These are phyloP conservation scores for Moricandia moricandioides DNA, from an alignment of 345 rosid genomes.

Conservation along the genomic window DNA sequence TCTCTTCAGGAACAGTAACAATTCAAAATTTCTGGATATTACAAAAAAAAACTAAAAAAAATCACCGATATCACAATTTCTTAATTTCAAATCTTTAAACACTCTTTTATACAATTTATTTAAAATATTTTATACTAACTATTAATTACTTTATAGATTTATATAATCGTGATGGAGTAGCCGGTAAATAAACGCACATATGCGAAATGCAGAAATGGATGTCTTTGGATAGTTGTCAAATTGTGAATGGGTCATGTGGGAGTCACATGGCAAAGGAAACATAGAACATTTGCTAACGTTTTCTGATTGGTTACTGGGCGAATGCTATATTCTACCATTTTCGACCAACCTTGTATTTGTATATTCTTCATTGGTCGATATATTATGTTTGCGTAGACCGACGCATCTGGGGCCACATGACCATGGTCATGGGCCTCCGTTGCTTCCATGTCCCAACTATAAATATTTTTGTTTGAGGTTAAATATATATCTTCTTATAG, in stretches of 20 bases:
- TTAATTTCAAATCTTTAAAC: neutral
- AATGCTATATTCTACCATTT: conserved; percentile 19
- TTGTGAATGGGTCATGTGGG: conserved; percentile 33
- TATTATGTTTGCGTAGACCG: conserved; percentile 26
- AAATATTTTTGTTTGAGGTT: neutral
- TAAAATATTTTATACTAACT: neutral
- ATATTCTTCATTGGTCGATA: conserved; percentile 11
- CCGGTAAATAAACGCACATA: conserved; percentile 13
- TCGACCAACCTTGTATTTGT: conserved; percentile 31
- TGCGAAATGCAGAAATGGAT: neutral
- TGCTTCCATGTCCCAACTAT: conserved; percentile 16
- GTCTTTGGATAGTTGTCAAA: conserved; percentile 19
- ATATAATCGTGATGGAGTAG: conserved; percentile 11
- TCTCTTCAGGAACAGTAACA: neutral
- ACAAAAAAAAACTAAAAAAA: neutral
- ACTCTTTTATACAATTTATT: neutral
- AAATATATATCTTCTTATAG: neutral
- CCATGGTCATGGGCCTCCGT: conserved; percentile 25
- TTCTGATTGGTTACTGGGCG: conserved; percentile 31
- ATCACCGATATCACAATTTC: neutral
- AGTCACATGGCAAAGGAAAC: conserved; percentile 40
- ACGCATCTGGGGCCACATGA: conserved; percentile 30
- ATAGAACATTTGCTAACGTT: conserved; percentile 37
- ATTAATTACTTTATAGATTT: neutral
- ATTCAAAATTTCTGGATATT: neutral